These are phyloP conservation scores for Mycena sanguinolenta DNA, from an alignment of 768 basidiomycete genomes.

Conservation along the genomic window DNA sequence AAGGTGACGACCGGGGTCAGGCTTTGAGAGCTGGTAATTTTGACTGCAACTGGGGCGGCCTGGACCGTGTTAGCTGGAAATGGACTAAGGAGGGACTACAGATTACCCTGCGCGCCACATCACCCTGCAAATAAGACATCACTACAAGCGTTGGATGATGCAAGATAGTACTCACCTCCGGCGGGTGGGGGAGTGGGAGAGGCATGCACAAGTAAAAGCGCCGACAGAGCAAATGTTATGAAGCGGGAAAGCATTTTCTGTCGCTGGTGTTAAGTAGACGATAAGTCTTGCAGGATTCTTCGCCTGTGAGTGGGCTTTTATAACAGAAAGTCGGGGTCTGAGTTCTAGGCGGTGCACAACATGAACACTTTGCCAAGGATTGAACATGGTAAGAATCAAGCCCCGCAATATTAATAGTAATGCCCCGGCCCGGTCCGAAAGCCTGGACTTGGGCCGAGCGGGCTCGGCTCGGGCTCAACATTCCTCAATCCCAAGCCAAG, in stretches of 20 bases:
- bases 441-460: too few species aligned
- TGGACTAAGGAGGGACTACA: conserved; percentile 1
- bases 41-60: conserved; percentile 13
- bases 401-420: too few species aligned
- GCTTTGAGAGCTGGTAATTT: conserved; percentile 18
- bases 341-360: too few species aligned
- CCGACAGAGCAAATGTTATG: conserved; percentile 19
- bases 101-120: conserved; percentile 10
- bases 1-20: conserved; percentile 20
- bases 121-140: conserved; percentile 19
- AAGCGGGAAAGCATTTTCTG: conserved; percentile 22
- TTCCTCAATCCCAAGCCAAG: too few species aligned
- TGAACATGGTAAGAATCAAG: too few species aligned
- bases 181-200: conserved; percentile 15
- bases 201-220: conserved; percentile 20
- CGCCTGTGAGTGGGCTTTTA: conserved; percentile 20
- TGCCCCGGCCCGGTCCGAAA: too few species aligned
- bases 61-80: conserved; percentile 10
- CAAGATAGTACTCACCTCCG: conserved; percentile 11
- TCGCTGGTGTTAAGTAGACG: conserved; percentile 4
- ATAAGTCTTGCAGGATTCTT: conserved; percentile 1
- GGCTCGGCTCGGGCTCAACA: too few species aligned
- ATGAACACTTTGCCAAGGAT: too few species aligned
- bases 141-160: conserved; percentile 3
- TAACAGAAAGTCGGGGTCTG: conserved; percentile 10